Evolutionary conservation across 2,329 filamentous ascomycete genomes (phyloP).

Genomic region (Pseudonectria foliicola): DNA sequence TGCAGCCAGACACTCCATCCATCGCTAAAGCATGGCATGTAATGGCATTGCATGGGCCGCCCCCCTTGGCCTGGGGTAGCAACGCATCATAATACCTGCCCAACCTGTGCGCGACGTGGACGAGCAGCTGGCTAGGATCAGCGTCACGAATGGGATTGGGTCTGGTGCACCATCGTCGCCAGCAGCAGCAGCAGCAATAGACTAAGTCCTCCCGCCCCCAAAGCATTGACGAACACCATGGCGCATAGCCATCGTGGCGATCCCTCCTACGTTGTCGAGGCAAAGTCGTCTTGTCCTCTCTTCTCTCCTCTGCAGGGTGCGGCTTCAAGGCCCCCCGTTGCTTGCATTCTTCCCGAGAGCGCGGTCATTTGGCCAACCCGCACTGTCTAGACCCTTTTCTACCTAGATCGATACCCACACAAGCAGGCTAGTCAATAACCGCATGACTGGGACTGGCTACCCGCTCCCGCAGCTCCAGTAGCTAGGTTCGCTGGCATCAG

Average conservation of each 20-base stretch:
- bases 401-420: slow-evolving; percentile 16
- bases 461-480: slow-evolving; percentile 11
- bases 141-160: no score
- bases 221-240: no score
- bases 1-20: no score
- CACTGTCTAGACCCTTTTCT: slow-evolving; percentile 12
- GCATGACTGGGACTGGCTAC: slow-evolving; percentile 12
- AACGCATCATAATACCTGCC: no score
- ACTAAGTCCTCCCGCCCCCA: no score
- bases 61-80: no score
- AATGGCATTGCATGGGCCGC: no score
- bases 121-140: no score
- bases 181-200: no score
- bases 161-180: no score
- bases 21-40: no score
- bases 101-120: no score
- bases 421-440: slow-evolving; percentile 12
- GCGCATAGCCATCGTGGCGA: background rate
- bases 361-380: slow-evolving; percentile 14
- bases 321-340: slow-evolving; percentile 6
- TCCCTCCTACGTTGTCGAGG: slow-evolving; percentile 1
- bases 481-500: slow-evolving; percentile 11
- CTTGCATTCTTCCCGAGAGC: slow-evolving; percentile 16
- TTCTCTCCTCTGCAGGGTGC: slow-evolving; percentile 18
- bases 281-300: slow-evolving; percentile 16